Base-by-base conservation (phyloP, 352 stramenopile genomes). In the Pythium sukuiense region DNA sequence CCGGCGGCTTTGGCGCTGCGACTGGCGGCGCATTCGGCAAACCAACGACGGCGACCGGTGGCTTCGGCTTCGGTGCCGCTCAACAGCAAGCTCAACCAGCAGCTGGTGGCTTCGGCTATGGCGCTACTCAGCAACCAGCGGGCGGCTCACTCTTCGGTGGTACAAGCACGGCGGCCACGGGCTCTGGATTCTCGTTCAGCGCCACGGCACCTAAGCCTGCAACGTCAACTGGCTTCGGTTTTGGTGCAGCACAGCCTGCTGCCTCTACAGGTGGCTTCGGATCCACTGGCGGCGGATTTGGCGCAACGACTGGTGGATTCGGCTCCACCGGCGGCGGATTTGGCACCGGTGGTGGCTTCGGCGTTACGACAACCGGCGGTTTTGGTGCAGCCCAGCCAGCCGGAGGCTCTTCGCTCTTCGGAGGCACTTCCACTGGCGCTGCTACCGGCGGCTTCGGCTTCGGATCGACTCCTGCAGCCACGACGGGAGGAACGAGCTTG, bases 71-170 rank as follows among this genome's bases (percentile, higher is more conserved):
- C 52, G 70, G 65, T 14, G 39, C 43, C 16, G 50, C 76, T 5
- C 45, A 50, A 18, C 37, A 53, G 27, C 37, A n/a, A 46, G 29
- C 54, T 9, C 46, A 29, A 13, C 30, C 54, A 27, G 16, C 33
- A 7, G 54, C 30, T 45, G 53, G 61, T 8, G 56, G 55, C 3
- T 71, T 66, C 33, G 61, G 54, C 5, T 76, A 73, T 52, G 70
- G 65, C 7, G 39, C 43, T 16, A 50, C 76, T 5, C 45, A 50
- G 61, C 65, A 74, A 35, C 69, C 69, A 46, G 65, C 65, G 6
- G 69, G 54, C 2, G 73, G 70, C 1, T 87, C 79, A 1, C 61
- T 85, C 1, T 90, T 89, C 37, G 78, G 82, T 39, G 65, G 72
- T 52, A 59, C 67, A 12, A 53, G 64, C 24, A 61, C 78, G 46